phyloP scores from a whole-genome alignment of 768 basidiomycete genomes.

The Boletus subcaerulescens region DNA sequence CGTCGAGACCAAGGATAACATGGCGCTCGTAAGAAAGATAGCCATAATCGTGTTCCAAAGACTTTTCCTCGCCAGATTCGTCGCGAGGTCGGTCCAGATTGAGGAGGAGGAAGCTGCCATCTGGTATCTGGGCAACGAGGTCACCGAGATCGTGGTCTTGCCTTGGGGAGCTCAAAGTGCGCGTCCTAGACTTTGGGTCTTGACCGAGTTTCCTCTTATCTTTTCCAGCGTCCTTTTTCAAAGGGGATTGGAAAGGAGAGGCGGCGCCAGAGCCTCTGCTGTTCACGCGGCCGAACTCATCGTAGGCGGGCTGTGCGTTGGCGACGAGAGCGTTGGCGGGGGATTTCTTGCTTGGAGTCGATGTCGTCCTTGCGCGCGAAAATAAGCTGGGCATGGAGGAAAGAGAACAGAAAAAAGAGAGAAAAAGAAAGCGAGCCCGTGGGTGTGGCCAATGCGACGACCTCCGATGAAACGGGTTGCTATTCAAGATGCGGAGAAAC shows the following conservation, averaged over 20 bases:
- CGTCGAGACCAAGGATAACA: slow-evolving; percentile 72
- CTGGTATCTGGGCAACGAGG: slow-evolving; percentile 40
- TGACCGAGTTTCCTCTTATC: slow-evolving; percentile 41
- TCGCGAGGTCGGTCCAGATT: slow-evolving; percentile 47
- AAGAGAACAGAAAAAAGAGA: neutral
- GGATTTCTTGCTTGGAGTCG: slow-evolving; percentile 48
- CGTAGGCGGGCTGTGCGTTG: slow-evolving; percentile 32
- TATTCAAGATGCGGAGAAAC: neutral
- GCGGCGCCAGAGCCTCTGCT: slow-evolving; percentile 41
- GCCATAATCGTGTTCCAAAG: slow-evolving; percentile 56
- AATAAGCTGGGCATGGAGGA: slow-evolving; percentile 70
- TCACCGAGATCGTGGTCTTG: slow-evolving; percentile 33
- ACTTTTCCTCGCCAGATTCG: slow-evolving; percentile 38
- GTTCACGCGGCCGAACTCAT: slow-evolving; percentile 66
- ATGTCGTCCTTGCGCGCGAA: slow-evolving; percentile 64
- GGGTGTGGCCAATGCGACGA: slow-evolving; percentile 13
- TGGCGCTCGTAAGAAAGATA: slow-evolving; percentile 72
- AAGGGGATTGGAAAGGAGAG: slow-evolving; percentile 14
- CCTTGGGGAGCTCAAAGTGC: slow-evolving; percentile 41
- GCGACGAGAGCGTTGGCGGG: slow-evolving; percentile 6
- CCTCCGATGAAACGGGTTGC: slow-evolving; percentile 13
- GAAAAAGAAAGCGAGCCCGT: slow-evolving; percentile 1
- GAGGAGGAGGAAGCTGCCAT: slow-evolving; percentile 53
- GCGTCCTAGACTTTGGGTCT: slow-evolving; percentile 35
- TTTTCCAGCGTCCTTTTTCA: slow-evolving; percentile 50